These are phyloP conservation scores for Alectoria sarmentosa DNA, from an alignment of 495 filamentous ascomycete genomes.

Conservation along the genomic window DNA sequence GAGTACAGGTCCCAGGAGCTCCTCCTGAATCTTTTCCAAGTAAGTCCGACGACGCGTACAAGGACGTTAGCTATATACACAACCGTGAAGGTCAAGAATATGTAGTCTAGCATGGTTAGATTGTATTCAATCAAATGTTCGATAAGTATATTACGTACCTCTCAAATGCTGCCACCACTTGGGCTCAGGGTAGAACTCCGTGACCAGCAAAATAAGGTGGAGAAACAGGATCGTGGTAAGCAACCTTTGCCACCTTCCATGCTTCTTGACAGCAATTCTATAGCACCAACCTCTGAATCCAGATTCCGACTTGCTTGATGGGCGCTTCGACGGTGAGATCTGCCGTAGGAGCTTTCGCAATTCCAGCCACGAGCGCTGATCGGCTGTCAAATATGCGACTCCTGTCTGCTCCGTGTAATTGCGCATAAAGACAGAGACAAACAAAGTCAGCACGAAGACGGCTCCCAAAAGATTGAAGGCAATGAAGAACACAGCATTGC, in stretches of 20 bases:
- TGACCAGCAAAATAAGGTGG: slow-evolving; percentile 73
- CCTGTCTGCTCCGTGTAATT: slow-evolving; percentile 99
- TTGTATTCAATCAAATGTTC: background rate
- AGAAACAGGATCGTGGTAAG: slow-evolving; percentile 72
- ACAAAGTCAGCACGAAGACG: slow-evolving; percentile 95
- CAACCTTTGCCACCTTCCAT: slow-evolving; percentile 81
- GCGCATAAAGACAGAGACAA: slow-evolving; percentile 99
- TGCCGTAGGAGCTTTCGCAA: slow-evolving; percentile 87
- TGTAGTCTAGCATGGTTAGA: slow-evolving; percentile 39
- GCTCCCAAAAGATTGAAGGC: slow-evolving; percentile 94
- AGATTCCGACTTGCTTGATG: slow-evolving; percentile 62
- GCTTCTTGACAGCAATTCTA: slow-evolving; percentile 86
- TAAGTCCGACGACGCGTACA: slow-evolving; percentile 79
- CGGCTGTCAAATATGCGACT: slow-evolving; percentile 91
- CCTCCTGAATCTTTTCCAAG: slow-evolving; percentile 84
- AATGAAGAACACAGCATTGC: slow-evolving; percentile 90
- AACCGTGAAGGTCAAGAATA: slow-evolving; percentile 79
- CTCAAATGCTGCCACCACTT: slow-evolving; percentile 42
- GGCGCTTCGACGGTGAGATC: slow-evolving; percentile 85
- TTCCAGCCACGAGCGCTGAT: slow-evolving; percentile 96
- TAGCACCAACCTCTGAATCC: slow-evolving; percentile 92
- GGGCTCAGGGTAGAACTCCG: slow-evolving; percentile 78
- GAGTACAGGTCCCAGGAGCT: slow-evolving; percentile 97
- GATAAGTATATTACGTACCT: slow-evolving; percentile 12
- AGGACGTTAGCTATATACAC: slow-evolving; percentile 80